Evolutionary conservation across 352 stramenopile species (phyloP).

Genomic region (Phytophthora pistaciae): DNA sequence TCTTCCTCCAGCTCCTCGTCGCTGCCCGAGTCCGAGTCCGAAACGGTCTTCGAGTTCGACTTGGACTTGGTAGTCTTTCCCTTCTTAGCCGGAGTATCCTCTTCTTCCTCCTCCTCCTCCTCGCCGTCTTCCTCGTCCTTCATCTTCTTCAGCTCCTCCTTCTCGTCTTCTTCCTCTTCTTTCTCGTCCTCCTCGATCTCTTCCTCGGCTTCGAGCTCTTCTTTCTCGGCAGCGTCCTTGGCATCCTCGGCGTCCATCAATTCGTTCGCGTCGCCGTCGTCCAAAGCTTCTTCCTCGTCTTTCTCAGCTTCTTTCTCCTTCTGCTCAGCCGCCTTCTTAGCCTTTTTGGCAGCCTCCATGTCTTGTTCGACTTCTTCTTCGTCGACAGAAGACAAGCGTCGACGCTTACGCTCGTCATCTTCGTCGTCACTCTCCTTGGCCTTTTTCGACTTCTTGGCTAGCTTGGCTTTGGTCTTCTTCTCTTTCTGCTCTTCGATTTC

Average conservation of each 20-base stretch:
- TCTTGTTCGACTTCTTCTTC: constrained; percentile 40
- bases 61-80: background rate
- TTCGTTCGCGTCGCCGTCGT: constrained; percentile 28
- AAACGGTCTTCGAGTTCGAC: constrained; percentile 8
- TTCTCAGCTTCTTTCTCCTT: constrained; percentile 37
- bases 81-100: constrained; percentile 2
- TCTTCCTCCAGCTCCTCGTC: constrained; percentile 10
- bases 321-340: constrained; percentile 25
- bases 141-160: constrained; percentile 21
- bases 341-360: constrained; percentile 33
- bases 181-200: constrained; percentile 23
- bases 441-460: constrained; percentile 13
- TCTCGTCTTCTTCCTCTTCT: constrained; percentile 23
- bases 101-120: constrained; percentile 28
- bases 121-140: constrained; percentile 18
- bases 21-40: background rate
- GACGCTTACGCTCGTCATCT: constrained; percentile 6
- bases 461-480: constrained; percentile 10
- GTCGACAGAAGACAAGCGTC: constrained; percentile 27
- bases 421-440: constrained; percentile 2
- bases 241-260: constrained; percentile 25
- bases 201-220: constrained; percentile 33
- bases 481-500: constrained; percentile 20
- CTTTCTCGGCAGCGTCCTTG: constrained; percentile 30
- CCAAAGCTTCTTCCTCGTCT: constrained; percentile 34